Base-by-base conservation (phyloP, 306 rosid genomes). In the Rosa rugosa region DNA sequence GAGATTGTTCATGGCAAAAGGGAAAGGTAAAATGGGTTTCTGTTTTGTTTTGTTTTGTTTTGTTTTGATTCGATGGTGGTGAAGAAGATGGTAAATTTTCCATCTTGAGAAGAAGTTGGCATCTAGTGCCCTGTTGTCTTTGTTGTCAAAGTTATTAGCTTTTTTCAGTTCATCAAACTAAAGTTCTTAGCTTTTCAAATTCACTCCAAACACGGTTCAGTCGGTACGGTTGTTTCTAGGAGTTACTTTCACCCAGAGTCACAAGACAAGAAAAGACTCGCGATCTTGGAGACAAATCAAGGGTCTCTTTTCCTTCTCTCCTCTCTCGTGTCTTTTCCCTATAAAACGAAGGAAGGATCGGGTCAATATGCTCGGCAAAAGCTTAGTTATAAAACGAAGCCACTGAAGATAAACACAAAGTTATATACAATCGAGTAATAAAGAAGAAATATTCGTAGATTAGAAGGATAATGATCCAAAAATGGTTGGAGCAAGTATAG, bases 1-100 rank as follows among this genome's bases (percentile, higher is more conserved):
- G 60, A n/a, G 57, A 31, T 78, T 59, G 71, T 45, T 79, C 77
- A 47, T 71, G 71, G 63, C 70, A 56, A 57, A 57, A 2, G 13
- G 71, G 64, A 65, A 12, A 44, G 72, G 69, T 22, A 8, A 60
- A 23, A 76, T 36, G 79, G 85, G 82, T 81, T 81, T 57, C 40
- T 79, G 7, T 41, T 75, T 59, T 16, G 5, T 31, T 25, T 25
- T 25, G 6, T 31, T 25, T 25, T 25, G 6, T 16, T 44, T 13
- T 34, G 17, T 54, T 63, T 62, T 51, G 31, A 57, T 17, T n/a
- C 36, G n/a, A 53, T 80, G 75, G 31, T n/a, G 41, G 5, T 25
- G 83, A 70, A 71, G 79, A 72, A 77, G 84, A 80, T 73, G 85
- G 94, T 85, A 81, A 88, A 60, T 49, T 56, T 7, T 0, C 45